A percentile compares a stretch with the other conserved stretches of the same genome.
Evolutionary conservation across 306 rosid species (phyloP).

Genomic region (Argentina anserina): DNA sequence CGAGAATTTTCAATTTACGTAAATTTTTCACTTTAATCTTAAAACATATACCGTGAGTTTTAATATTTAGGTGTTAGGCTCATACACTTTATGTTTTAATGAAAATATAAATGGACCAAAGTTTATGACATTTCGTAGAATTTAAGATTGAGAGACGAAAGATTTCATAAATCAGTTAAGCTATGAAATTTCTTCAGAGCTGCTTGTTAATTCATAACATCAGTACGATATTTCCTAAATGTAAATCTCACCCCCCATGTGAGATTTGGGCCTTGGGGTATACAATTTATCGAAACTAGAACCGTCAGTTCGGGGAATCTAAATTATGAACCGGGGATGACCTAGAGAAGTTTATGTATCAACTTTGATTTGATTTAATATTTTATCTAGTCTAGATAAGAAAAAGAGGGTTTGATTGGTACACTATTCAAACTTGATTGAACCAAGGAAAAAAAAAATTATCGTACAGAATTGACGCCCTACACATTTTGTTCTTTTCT

Average conservation of each 20-base stretch:
- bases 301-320: constrained; percentile 8
- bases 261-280: background rate
- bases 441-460: background rate
- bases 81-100: too few species aligned
- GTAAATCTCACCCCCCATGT: background rate
- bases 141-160: too few species aligned
- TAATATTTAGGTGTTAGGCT: too few species aligned
- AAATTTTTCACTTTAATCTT: too few species aligned
- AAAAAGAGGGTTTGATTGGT: background rate
- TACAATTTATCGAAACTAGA: background rate
- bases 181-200: background rate
- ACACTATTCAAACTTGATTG: background rate
- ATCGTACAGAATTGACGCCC: background rate
- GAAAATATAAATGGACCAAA: too few species aligned
- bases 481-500: background rate
- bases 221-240: background rate
- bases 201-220: background rate
- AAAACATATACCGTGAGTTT: too few species aligned
- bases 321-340: background rate
- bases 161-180: too few species aligned
- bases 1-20: too few species aligned
- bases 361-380: background rate
- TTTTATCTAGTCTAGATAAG: background rate
- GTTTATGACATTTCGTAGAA: too few species aligned
- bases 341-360: background rate